Percentiles rank a stretch among this genome's conserved stretches.
These are phyloP conservation scores for Pestalotiopsis sp. DNA, from an alignment of 2,329 filamentous ascomycete genomes.

Conservation along the genomic window DNA sequence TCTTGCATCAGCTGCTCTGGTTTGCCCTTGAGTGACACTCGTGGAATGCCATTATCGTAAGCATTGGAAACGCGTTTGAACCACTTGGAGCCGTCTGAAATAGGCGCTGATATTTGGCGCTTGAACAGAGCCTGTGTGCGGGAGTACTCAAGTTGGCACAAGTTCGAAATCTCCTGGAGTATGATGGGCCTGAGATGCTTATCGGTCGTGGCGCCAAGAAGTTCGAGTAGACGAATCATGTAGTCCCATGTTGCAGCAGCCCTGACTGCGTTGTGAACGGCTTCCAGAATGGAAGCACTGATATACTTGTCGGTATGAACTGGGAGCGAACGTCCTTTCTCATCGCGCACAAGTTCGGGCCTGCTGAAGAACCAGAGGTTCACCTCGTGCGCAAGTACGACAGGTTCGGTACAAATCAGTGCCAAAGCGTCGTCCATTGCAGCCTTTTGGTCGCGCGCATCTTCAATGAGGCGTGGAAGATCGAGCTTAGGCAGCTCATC, in stretches of 20 bases:
- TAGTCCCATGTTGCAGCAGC: constrained; percentile 43
- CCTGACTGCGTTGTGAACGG: constrained; percentile 38
- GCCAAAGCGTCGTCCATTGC: constrained; percentile 36
- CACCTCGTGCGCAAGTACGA: constrained; percentile 35
- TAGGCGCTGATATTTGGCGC: constrained; percentile 39
- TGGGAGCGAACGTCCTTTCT: constrained; percentile 42
- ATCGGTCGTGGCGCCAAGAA: constrained; percentile 28
- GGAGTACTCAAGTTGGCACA: constrained; percentile 45
- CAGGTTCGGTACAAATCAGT: constrained; percentile 36
- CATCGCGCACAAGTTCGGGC: constrained; percentile 46
- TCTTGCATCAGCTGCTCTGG: constrained; percentile 39
- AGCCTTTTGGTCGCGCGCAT: constrained; percentile 35
- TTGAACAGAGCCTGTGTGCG: constrained; percentile 42
- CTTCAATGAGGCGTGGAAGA: constrained; percentile 32
- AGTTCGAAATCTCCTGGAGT: constrained; percentile 48
- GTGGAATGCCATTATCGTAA: constrained; percentile 39
- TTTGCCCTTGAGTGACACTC: constrained; percentile 42
- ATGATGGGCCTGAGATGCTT: constrained; percentile 37
- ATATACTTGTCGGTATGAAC: constrained; percentile 44
- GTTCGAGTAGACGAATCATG: constrained; percentile 37
- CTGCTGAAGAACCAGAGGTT: constrained; percentile 41
- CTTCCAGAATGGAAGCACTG: constrained; percentile 44
- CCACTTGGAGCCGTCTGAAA: constrained; percentile 38
- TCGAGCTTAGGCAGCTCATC: constrained; percentile 28
- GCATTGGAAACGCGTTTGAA: constrained; percentile 43